Evolutionary conservation across 31 red algal genomes (phyloP), one percentile per base, ranked within the genome.

Genomic region (Odonthalia washingtoniensis): DNA sequence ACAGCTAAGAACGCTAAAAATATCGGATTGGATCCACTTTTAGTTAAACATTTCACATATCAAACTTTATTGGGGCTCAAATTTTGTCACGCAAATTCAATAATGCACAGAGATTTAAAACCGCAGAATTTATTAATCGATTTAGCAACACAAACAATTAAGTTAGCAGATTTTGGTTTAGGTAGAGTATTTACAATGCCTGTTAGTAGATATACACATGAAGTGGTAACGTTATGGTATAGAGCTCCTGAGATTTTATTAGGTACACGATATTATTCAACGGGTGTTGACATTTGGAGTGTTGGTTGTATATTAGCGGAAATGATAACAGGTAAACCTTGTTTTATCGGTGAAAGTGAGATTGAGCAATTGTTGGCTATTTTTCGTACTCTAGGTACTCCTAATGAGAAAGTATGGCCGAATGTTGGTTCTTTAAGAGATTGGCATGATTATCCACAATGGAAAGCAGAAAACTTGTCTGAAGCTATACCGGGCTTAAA

Each of bases 161-260:
- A 96, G 84, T 80, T 98, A 65, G 97, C 97, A 60, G 97, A 98
- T 67, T 98, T 98, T 70, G 97, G 97, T 18, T 62, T 98, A 9
- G 97, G 94, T 14, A 81, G 97, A 27, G 91, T 88, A 39, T 96
- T 94, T 69, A 83, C 85, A 2, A 66, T 98, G 60, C 97, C 97
- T 0, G 94, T 96, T 26, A 87, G 65, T 21, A 96, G 91, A 82
- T 98, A 98, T 81, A 98, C 97, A 34, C 97, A 98, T 82, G 97
- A 98, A 72, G 94, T 98, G 12, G 94, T 98, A 9, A 96, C 97
- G 39, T 63, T 98, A 80, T 98, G 97, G 97, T 98, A 98, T 57
- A 74, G 97, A 49, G 97, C 97, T 35, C 97, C 97, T 21, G 94
- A 98, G 78, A 95, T 98, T 12, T 61, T 98, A 26, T 84, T 98